These are phyloP conservation scores for Coelastrella sp. DNA, from an alignment of 139 green algal genomes.

Conservation along the genomic window DNA sequence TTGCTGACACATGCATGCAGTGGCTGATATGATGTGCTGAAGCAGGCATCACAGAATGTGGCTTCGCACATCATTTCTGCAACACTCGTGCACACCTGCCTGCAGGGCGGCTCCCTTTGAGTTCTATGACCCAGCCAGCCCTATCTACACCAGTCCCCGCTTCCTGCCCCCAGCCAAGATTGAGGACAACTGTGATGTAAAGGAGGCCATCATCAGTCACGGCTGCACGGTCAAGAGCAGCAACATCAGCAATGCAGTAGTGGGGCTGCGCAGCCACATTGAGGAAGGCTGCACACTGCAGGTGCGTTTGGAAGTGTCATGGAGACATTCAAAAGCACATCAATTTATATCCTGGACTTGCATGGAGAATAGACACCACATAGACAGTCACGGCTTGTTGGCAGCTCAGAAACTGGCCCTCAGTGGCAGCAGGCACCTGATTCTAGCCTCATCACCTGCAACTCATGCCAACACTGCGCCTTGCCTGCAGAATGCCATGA, in stretches of 20 bases:
- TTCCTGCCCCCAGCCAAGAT: constrained; percentile 98
- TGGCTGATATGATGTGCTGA: no score
- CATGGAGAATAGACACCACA: not conserved
- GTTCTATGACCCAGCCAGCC: constrained; percentile 97
- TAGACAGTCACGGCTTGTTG: no score
- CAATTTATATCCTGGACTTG: not conserved
- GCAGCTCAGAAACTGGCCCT: no score
- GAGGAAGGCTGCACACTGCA: constrained; percentile 65
- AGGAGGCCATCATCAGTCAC: constrained; percentile 83
- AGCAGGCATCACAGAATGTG: no score
- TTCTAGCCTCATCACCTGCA: no score
- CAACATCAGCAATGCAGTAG: constrained; percentile 90
- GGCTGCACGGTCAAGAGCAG: constrained; percentile 85
- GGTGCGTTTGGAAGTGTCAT: constrained; percentile 25
- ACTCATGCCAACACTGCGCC: not conserved
- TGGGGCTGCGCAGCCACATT: constrained; percentile 94
- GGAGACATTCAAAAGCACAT: not conserved
- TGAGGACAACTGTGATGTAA: constrained; percentile 76
- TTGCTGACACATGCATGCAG: no score
- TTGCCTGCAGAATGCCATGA: constrained; percentile 78
- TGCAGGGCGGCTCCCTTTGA: constrained; percentile 69
- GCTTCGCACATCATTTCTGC: not conserved
- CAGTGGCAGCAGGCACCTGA: no score
- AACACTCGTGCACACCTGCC: not conserved
- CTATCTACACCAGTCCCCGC: constrained; percentile 99